Base-by-base conservation (phyloP, 495 filamentous ascomycete genomes). In the Aspergillus campestris region DNA sequence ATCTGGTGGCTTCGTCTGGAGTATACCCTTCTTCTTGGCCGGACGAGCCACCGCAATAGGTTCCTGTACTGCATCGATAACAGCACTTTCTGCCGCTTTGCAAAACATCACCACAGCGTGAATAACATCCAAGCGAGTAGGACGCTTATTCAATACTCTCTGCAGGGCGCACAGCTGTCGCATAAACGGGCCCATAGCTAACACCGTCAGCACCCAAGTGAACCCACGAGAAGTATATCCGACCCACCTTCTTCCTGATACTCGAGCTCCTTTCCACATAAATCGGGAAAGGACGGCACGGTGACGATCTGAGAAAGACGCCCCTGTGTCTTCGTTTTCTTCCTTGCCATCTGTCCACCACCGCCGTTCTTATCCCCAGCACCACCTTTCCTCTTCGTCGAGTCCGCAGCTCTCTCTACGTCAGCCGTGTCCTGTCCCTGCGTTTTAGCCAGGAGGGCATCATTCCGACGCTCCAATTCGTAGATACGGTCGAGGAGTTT, bases 401-500 rank as follows among this genome's bases (percentile, higher is more conserved):
- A 8, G 31, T 27, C 40, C 10, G 42, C 32, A 9, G 44, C 27
- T 36, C 29, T 15, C 10, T 39, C 50, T 4, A 50, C 36, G 33
- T 18, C 11, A 12, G 13, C 7, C 34, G 24, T 32, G 34, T 38
- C 14, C 5, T 37, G 53, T 11, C 43, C 13, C 14, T 56, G 51
- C n/a, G 52, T 1, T 35, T 62, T 62, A n/a, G 44, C 15, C 4
- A 43, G 9, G 5, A 69, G 59, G 4, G 46, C 47, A 8, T 60
- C 49, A 34, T 61, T 66, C 1, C 53, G 51, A 37, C 69, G 62
- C 38, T 77, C 61, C 11, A 75, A 50, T 34, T 67, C 65, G 40
- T 60, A 66, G 3, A 75, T 51, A 4, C 56, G 64, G 36, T 74
- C 65, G 28, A 62, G 57, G 2, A 78, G 51, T 38, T 59, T 67